Conservation (phyloP, 345 rosid species). For the Populus ilicifolia region DNA sequence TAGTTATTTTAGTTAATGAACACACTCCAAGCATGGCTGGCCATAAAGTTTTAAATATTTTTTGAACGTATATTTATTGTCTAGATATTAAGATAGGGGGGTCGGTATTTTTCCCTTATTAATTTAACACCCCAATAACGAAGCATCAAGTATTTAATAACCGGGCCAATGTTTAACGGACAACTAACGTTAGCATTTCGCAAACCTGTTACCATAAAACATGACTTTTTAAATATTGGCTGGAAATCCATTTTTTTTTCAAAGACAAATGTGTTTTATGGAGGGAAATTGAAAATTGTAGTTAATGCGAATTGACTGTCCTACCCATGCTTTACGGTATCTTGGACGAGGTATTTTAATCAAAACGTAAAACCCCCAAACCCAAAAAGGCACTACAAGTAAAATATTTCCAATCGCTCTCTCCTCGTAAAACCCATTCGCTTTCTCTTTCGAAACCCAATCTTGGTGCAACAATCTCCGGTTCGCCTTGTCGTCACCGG, state of each 20-base stretch:
- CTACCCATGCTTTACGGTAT: slow-evolving; percentile 18
- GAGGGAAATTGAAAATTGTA: slow-evolving; percentile 44
- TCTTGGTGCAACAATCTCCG: not conserved
- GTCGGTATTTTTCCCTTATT: too few species aligned
- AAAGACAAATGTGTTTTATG: slow-evolving; percentile 13
- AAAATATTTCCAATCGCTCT: not conserved
- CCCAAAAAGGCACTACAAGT: slow-evolving; percentile 9
- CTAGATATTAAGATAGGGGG: too few species aligned
- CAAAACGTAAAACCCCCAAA: slow-evolving; percentile 7
- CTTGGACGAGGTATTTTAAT: not conserved
- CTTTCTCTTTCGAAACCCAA: not conserved
- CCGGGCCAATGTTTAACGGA: too few species aligned
- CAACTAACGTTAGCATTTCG: too few species aligned
- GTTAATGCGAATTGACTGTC: slow-evolving; percentile 23
- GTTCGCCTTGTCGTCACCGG: slow-evolving; percentile 4
- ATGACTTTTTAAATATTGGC: too few species aligned
- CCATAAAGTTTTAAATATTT: too few species aligned
- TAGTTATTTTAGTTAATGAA: too few species aligned
- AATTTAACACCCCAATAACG: too few species aligned
- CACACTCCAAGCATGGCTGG: too few species aligned
- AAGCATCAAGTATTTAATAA: too few species aligned
- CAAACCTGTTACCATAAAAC: too few species aligned
- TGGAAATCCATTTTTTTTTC: not conserved
- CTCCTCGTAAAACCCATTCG: slow-evolving; percentile 1
- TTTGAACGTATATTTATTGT: too few species aligned